These are phyloP conservation scores for Trichothecium roseum DNA, from an alignment of 2,329 filamentous ascomycete species.

Conservation along the genomic window DNA sequence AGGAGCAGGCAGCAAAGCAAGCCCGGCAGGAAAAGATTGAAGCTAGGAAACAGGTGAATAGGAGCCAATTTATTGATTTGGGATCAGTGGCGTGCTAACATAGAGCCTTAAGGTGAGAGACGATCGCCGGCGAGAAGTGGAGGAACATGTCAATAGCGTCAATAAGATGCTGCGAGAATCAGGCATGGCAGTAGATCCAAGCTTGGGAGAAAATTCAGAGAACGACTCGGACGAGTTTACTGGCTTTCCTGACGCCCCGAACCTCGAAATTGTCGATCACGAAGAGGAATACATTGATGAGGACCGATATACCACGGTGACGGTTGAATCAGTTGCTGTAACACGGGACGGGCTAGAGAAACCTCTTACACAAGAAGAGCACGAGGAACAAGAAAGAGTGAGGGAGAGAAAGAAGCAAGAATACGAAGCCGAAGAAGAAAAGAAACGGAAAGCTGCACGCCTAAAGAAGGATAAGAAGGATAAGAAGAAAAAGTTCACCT, in stretches of 20 bases:
- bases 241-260: conserved; percentile 47
- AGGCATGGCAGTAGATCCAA: conserved; percentile 28
- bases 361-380: conserved; percentile 25
- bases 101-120: conserved; percentile 57
- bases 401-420: conserved; percentile 15
- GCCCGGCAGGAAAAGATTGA: conserved; percentile 68
- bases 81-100: neutral
- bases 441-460: conserved; percentile 18
- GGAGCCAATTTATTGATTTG: neutral
- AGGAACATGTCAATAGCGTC: conserved; percentile 71
- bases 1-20: conserved; percentile 68
- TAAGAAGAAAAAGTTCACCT: conserved; percentile 86
- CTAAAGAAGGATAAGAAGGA: conserved; percentile 19
- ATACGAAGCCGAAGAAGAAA: conserved; percentile 16
- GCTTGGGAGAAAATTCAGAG: conserved; percentile 29
- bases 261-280: conserved; percentile 52
- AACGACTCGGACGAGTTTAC: conserved; percentile 46
- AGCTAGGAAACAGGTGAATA: conserved; percentile 62
- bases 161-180: conserved; percentile 59
- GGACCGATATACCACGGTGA: conserved; percentile 91
- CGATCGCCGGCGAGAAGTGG: conserved; percentile 69
- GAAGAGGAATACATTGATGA: conserved; percentile 96
- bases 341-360: conserved; percentile 63
- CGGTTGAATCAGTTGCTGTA: conserved; percentile 78
- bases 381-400: conserved; percentile 23